Evolutionary conservation across 164 flowering plant genomes (phyloP), one percentile per base, ranked within the genome.

Genomic region (Annona squamosa): DNA sequence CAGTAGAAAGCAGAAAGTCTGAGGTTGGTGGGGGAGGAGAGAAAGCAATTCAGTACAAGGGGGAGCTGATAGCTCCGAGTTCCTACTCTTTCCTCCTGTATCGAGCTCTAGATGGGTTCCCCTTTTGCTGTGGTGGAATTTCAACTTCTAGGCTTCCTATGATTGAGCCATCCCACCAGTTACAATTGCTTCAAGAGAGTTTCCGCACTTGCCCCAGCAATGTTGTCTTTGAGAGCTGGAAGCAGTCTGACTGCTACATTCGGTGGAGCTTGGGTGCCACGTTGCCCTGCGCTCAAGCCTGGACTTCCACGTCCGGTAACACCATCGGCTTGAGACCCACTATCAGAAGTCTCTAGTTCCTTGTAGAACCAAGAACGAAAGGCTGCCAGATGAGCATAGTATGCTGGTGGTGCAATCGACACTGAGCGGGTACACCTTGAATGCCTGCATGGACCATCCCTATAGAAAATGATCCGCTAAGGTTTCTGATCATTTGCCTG

Each of bases 401-500:
- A 89, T 1, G 93, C 96, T 1, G 96, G 96, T 1, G 93, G 96
- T 6, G 89, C 96, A 89, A 90, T 89, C 0, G 91, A 91, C 10
- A 91, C 93, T 5, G 96, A 88, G 0, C 96, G 86, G 0, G 96
- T 89, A 81, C 96, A 91, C 77, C 96, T 83, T 0, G 96, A 91
- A 79, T 89, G 89, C 44, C 96, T 26, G 37, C 37, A 26, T 26
- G 37, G 37, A 26, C 66, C 13, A 12, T 76, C 81, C 99, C 99
- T 86, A 76, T 93, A 95, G 74, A 93, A 93, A 72, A 95, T 93
- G 19, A 93, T 93, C 41, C 98, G 84, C 73, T 87, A 86, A 44
- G 99, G 99, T 66, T 93, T 93, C 72, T 83, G 90, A n/a, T 94
- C 95, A 67, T 97, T 93, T 45, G 97, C 91, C 80, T 87, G 83